A percentile compares a stretch with the other conserved stretches of the same genome.
Evolutionary conservation across 1,139 yeast genomes (phyloP).

Genomic region (Geotrichum bryndzae): DNA sequence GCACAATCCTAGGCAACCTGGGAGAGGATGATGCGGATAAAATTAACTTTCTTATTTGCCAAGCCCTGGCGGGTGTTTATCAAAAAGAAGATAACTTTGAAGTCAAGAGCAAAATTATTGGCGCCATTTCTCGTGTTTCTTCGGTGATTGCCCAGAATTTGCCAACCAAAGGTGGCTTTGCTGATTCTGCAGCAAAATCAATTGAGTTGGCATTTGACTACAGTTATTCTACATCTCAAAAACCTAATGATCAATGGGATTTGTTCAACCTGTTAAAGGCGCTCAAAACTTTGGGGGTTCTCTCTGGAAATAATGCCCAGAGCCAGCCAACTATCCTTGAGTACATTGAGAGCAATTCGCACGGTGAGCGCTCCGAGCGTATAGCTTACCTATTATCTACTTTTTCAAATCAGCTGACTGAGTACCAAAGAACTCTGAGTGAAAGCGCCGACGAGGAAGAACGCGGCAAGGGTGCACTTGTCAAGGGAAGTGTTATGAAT

Average conservation of each 20-base stretch:
- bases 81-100: slow-evolving; percentile 9
- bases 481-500: neutral
- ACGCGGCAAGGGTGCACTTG: neutral
- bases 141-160: slow-evolving; percentile 15
- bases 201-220: slow-evolving; percentile 10
- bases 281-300: slow-evolving; percentile 22
- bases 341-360: neutral
- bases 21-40: neutral
- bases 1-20: slow-evolving; percentile 1
- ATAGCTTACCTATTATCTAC: slow-evolving; percentile 6
- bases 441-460: neutral
- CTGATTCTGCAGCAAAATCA: neutral
- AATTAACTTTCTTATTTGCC: neutral
- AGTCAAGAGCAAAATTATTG: slow-evolving; percentile 19
- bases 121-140: slow-evolving; percentile 15
- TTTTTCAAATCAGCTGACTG: slow-evolving; percentile 8
- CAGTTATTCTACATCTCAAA: slow-evolving; percentile 2
- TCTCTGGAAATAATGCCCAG: slow-evolving; percentile 13
- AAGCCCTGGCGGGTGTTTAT: slow-evolving; percentile 1
- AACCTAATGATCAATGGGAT: slow-evolving; percentile 10
- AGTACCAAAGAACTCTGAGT: neutral
- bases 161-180: neutral
- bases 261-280: slow-evolving; percentile 18
- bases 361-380: neutral
- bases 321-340: neutral